Evolutionary conservation across 2,329 filamentous ascomycete species (phyloP).

Genomic region (Thelonectria olida): DNA sequence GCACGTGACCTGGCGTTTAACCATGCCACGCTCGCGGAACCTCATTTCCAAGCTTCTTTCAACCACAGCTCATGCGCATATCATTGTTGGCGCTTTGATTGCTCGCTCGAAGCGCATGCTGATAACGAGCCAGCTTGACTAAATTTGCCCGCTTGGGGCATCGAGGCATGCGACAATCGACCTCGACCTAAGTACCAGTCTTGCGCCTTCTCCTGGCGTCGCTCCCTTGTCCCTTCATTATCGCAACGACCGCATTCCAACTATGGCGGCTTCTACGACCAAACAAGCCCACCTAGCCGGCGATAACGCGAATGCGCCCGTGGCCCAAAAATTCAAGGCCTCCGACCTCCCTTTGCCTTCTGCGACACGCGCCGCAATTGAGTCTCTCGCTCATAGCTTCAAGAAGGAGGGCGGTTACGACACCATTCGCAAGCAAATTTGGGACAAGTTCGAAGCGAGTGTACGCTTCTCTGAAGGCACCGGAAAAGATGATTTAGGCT

Average conservation of each 20-base stretch:
- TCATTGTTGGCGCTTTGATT: neutral
- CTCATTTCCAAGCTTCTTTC: slow-evolving; percentile 11
- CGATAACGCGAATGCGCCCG: slow-evolving; percentile 24
- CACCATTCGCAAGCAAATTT: slow-evolving; percentile 77
- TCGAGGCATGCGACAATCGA: slow-evolving; percentile 25
- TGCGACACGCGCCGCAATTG: slow-evolving; percentile 77
- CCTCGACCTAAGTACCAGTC: neutral
- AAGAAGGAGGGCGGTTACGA: slow-evolving; percentile 90
- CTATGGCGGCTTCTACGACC: slow-evolving; percentile 40
- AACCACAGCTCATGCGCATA: slow-evolving; percentile 12
- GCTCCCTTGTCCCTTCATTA: slow-evolving; percentile 17
- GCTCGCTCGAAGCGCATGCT: neutral
- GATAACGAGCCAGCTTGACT: neutral
- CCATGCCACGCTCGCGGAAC: slow-evolving; percentile 28
- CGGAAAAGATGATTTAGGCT: neutral
- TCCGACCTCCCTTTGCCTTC: slow-evolving; percentile 79
- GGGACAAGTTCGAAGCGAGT: slow-evolving; percentile 77
- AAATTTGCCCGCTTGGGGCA: neutral
- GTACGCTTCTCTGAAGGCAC: slow-evolving; percentile 54
- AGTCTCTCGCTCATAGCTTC: slow-evolving; percentile 80
- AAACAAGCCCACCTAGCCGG: slow-evolving; percentile 31
- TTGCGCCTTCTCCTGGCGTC: slow-evolving; percentile 24
- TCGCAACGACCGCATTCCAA: slow-evolving; percentile 11
- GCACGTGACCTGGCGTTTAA: slow-evolving; percentile 41
- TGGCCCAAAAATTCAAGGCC: slow-evolving; percentile 69